A percentile compares a stretch with the other conserved stretches of the same genome.
Conservation (phyloP, 1,284 basidiomycete genomes). For the Laetiporus sulphureus region DNA sequence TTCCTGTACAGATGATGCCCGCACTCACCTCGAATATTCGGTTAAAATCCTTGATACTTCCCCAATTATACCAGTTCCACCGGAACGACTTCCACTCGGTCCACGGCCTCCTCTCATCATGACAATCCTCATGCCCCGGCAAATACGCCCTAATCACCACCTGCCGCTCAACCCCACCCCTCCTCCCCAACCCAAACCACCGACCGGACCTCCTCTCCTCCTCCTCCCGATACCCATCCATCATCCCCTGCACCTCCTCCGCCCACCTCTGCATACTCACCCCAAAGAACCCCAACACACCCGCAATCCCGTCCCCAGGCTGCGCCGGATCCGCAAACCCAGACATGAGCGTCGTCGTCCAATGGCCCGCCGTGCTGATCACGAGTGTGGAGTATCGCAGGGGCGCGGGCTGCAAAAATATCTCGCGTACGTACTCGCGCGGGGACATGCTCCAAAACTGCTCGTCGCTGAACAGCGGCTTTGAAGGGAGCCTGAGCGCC, state of each 20-base stretch:
- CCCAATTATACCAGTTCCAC: slow-evolving; percentile 58
- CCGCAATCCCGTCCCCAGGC: slow-evolving; percentile 38
- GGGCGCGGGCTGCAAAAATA: slow-evolving; percentile 41
- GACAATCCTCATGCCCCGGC: slow-evolving; percentile 60
- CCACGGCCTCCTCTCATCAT: slow-evolving; percentile 38
- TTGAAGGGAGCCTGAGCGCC: slow-evolving; percentile 1
- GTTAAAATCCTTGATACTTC: slow-evolving; percentile 49
- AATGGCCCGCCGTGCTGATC: slow-evolving; percentile 59
- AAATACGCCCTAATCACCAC: slow-evolving; percentile 56
- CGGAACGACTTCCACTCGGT: slow-evolving; percentile 32
- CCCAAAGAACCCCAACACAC: slow-evolving; percentile 47
- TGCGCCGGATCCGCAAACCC: slow-evolving; percentile 36
- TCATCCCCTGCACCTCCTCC: slow-evolving; percentile 36
- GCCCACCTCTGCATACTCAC: slow-evolving; percentile 50
- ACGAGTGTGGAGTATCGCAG: slow-evolving; percentile 49
- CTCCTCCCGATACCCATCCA: slow-evolving; percentile 21
- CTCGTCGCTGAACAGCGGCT: slow-evolving; percentile 51
- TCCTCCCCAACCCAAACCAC: slow-evolving; percentile 12
- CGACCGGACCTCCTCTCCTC: slow-evolving; percentile 13
- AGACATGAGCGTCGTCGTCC: slow-evolving; percentile 50
- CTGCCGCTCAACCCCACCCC: slow-evolving; percentile 25
- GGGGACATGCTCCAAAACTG: slow-evolving; percentile 44
- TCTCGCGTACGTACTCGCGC: slow-evolving; percentile 39
- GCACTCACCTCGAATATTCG: slow-evolving; percentile 43
- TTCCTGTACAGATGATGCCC: not conserved